Conservation (phyloP, 2,329 filamentous ascomycete species). For the Paraphoma chrysanthemicola region DNA sequence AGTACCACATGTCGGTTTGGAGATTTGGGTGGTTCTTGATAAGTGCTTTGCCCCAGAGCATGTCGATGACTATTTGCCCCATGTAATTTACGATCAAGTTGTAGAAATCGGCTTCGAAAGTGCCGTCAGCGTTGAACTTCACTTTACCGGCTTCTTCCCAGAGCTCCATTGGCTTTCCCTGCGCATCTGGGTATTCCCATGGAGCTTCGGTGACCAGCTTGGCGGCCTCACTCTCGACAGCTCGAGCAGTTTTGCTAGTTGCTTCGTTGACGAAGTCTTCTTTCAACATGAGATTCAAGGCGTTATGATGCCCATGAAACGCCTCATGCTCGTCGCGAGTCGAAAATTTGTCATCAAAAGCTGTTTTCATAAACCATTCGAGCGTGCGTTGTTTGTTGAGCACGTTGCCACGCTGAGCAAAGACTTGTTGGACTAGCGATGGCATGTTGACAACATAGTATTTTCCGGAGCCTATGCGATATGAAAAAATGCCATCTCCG, state of each 20-base stretch:
- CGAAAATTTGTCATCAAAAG: slow-evolving; percentile 12
- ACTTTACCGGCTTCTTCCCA: slow-evolving; percentile 20
- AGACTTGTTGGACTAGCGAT: slow-evolving; percentile 17
- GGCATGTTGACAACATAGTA: slow-evolving; percentile 23
- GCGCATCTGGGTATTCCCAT: slow-evolving; percentile 2
- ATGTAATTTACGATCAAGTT: slow-evolving; percentile 13
- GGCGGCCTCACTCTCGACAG: slow-evolving; percentile 10
- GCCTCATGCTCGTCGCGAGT: slow-evolving; percentile 13
- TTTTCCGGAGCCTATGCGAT: slow-evolving; percentile 15
- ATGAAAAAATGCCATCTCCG: slow-evolving; percentile 18
- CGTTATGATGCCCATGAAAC: slow-evolving; percentile 16
- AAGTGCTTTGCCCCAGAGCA: slow-evolving; percentile 18
- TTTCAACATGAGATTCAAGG: slow-evolving; percentile 18
- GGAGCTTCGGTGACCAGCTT: slow-evolving; percentile 12
- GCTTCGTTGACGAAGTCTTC: slow-evolving; percentile 20
- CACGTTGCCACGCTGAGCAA: slow-evolving; percentile 9
- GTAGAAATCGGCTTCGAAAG: slow-evolving; percentile 12
- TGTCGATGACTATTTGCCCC: slow-evolving; percentile 21
- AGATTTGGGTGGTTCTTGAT: slow-evolving; percentile 15
- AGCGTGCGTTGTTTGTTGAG: slow-evolving; percentile 17
- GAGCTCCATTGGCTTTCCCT: slow-evolving; percentile 8
- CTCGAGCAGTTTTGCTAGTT: slow-evolving; percentile 10
- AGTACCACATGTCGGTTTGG: slow-evolving; percentile 16
- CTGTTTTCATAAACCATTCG: slow-evolving; percentile 20
- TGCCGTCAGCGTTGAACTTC: slow-evolving; percentile 15